A percentile compares a stretch with the other conserved stretches of the same genome.
phyloP scores from a whole-genome alignment of 2,329 filamentous ascomycete species.

The Exophiala lecanii-corni region DNA sequence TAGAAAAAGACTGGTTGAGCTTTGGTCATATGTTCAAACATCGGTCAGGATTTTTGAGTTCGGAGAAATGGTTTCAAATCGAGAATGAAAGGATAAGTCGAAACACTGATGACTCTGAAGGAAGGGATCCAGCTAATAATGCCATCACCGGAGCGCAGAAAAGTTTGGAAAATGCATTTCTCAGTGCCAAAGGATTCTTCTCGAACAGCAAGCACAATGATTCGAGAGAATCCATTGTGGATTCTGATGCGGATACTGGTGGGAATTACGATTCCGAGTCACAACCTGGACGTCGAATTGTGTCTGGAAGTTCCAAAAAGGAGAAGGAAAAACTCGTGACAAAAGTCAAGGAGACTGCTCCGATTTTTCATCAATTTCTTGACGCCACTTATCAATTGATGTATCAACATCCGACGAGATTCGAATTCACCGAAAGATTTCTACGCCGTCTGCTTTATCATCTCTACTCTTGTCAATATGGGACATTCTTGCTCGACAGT shows the following conservation, averaged over 20 bases:
- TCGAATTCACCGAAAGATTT: constrained; percentile 96
- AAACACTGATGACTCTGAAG: constrained; percentile 25
- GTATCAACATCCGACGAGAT: constrained; percentile 77
- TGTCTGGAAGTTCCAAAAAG: constrained; percentile 27
- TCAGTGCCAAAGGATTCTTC: constrained; percentile 85
- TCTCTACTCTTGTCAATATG: constrained; percentile 92
- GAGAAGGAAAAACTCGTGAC: constrained; percentile 63
- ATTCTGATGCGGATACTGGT: constrained; percentile 58
- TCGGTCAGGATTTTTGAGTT: constrained; percentile 79
- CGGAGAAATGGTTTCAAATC: constrained; percentile 89
- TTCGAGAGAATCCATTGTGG: constrained; percentile 56
- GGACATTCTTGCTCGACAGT: constrained; percentile 91
- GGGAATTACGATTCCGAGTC: constrained; percentile 46
- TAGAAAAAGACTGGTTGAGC: constrained; percentile 97
- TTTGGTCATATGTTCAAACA: constrained; percentile 98
- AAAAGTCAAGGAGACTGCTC: constrained; percentile 83
- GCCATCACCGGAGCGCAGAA: constrained; percentile 51
- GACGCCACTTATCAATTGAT: constrained; percentile 90
- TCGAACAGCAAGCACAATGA: constrained; percentile 59
- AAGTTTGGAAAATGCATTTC: constrained; percentile 77
- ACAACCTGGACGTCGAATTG: constrained; percentile 33
- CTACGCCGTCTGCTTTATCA: constrained; percentile 85
- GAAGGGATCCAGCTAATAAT: constrained; percentile 36
- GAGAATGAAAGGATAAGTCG: constrained; percentile 74
- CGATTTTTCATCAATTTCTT: constrained; percentile 96